These are phyloP conservation scores for Plasmopara muralis DNA, from an alignment of 352 stramenopile genomes.

Conservation along the genomic window DNA sequence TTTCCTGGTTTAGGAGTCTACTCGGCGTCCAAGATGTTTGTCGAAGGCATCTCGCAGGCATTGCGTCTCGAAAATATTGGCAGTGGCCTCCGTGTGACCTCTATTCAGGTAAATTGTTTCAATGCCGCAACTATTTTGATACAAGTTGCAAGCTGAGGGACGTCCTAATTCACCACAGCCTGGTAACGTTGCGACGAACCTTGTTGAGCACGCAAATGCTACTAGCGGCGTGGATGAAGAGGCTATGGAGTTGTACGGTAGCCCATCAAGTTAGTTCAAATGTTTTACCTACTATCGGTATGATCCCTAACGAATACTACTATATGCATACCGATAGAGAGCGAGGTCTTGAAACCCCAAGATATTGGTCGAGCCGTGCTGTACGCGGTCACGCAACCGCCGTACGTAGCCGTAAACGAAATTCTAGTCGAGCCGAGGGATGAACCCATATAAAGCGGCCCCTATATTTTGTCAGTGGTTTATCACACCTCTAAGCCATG, in stretches of 20 bases:
- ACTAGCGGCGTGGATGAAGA: conserved; percentile 65
- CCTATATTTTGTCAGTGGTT: not conserved
- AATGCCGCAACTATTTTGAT: not conserved
- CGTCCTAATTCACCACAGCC: conserved; percentile 33
- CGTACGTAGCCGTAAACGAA: conserved; percentile 87
- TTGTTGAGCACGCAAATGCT: conserved; percentile 79
- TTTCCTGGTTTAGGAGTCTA: conserved; percentile 85
- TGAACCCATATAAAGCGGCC: conserved; percentile 51
- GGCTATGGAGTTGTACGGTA: conserved; percentile 67
- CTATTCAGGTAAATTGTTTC: conserved; percentile 44
- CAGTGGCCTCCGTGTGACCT: conserved; percentile 83
- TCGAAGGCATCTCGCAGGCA: conserved; percentile 85
- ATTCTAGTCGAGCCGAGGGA: conserved; percentile 88
- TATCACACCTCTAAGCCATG: conserved; percentile 33
- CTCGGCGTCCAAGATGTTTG: conserved; percentile 88
- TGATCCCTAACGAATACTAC: conserved; percentile 11
- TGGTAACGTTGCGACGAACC: conserved; percentile 87
- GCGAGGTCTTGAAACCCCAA: conserved; percentile 73
- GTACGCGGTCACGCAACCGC: conserved; percentile 80
- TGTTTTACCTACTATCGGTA: conserved; percentile 8
- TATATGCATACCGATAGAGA: conserved; percentile 23
- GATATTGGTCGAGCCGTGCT: conserved; percentile 84
- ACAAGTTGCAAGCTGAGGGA: not conserved
- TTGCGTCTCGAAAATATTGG: conserved; percentile 82
- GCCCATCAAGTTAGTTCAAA: conserved; percentile 29